These are phyloP conservation scores for Coniochaeta sp. DNA, from an alignment of 2,329 filamentous ascomycete genomes.

Conservation along the genomic window DNA sequence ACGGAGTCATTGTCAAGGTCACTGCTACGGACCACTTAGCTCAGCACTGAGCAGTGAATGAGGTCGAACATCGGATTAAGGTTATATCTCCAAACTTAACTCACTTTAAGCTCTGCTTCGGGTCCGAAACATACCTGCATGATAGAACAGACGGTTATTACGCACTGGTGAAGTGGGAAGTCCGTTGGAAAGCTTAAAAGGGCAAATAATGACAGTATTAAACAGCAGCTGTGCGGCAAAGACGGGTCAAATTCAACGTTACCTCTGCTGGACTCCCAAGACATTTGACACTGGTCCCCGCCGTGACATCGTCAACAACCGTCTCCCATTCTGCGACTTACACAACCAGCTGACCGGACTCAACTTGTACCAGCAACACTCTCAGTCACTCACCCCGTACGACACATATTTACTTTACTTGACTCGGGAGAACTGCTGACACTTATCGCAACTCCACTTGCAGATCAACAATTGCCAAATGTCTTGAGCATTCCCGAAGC, in stretches of 20 bases:
- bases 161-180: neutral
- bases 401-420: no score
- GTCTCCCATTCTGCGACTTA: no score
- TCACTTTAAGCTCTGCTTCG: neutral
- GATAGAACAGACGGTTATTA: neutral
- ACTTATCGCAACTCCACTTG: neutral
- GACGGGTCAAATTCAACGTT: constrained; percentile 7
- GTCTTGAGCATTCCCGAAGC: neutral
- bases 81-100: neutral
- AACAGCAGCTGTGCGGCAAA: neutral
- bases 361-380: no score
- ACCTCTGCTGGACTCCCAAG: constrained; percentile 4
- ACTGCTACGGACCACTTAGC: no score
- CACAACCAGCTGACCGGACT: neutral
- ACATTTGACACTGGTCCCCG: no score
- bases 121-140: neutral
- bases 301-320: neutral
- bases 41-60: no score
- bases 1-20: neutral
- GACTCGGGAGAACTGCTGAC: no score
- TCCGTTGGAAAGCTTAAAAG: neutral
- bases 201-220: no score
- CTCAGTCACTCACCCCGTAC: neutral
- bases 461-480: no score
- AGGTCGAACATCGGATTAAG: neutral